These are phyloP conservation scores for Suillus brevipes DNA, from an alignment of 768 basidiomycete genomes.

Conservation along the genomic window DNA sequence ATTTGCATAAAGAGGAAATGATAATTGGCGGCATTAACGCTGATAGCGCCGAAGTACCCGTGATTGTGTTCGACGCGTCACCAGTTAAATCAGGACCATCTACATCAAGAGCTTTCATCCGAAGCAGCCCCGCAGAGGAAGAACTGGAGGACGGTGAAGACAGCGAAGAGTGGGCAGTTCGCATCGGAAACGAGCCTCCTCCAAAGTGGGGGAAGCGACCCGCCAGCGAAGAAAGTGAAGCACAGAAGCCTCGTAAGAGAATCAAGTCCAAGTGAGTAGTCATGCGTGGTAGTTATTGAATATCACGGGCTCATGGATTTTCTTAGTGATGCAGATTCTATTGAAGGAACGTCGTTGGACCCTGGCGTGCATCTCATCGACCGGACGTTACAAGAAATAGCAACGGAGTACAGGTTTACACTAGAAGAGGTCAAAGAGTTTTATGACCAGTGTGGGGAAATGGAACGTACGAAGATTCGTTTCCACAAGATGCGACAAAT, in stretches of 20 bases:
- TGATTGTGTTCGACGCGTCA: constrained; percentile 27
- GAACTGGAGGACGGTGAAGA: constrained; percentile 63
- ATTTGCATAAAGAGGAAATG: constrained; percentile 22
- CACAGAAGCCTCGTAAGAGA: constrained; percentile 42
- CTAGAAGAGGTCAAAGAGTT: constrained; percentile 76
- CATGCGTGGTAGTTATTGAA: not conserved
- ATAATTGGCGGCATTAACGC: constrained; percentile 13
- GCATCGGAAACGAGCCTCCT: constrained; percentile 59
- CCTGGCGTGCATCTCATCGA: constrained; percentile 60
- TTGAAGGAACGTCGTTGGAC: not conserved
- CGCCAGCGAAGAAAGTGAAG: constrained; percentile 38
- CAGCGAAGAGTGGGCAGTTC: constrained; percentile 66
- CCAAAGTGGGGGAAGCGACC: constrained; percentile 72
- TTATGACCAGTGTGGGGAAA: constrained; percentile 72
- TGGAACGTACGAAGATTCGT: constrained; percentile 60
- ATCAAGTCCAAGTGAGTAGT: constrained; percentile 41
- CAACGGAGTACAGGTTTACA: constrained; percentile 68
- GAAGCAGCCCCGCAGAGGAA: constrained; percentile 56
- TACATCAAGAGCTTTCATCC: constrained; percentile 22
- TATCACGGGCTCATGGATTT: not conserved
- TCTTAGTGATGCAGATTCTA: constrained; percentile 1
- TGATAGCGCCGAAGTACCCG: constrained; percentile 16
- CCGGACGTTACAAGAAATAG: constrained; percentile 64
- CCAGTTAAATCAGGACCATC: constrained; percentile 30
- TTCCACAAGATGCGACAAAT: constrained; percentile 68